A percentile compares a stretch with the other conserved stretches of the same genome.
Conservation (phyloP, 129 eudicot genomes). For the Tagetes erecta region DNA sequence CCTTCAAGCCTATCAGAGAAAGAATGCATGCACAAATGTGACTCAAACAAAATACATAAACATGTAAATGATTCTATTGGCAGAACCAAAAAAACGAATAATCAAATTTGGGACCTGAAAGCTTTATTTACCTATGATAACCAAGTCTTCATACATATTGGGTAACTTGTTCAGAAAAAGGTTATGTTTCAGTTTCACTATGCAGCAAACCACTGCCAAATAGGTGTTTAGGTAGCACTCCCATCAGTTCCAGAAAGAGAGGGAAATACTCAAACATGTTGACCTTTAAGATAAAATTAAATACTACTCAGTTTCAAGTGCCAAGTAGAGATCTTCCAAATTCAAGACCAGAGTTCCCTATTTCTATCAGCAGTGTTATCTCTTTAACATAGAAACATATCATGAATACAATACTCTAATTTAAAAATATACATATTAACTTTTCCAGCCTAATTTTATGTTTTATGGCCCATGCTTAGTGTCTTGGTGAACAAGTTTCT, state of each 20-base stretch:
- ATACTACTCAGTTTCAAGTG: background rate
- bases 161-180: background rate
- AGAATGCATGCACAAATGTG: conserved; percentile 1
- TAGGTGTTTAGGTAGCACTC: background rate
- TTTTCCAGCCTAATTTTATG: background rate
- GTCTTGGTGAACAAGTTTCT: too few relatives aligned
- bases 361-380: background rate
- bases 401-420: background rate
- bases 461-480: too few relatives aligned
- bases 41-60: conserved; percentile 13
- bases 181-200: background rate
- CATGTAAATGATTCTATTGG: background rate
- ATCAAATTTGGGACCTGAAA: conserved; percentile 26
- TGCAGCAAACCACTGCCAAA: background rate
- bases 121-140: conserved; percentile 7
- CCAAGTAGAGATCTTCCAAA: background rate
- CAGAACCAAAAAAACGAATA: conserved; percentile 4
- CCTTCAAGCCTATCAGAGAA: conserved; percentile 15
- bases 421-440: background rate
- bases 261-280: background rate
- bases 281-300: background rate
- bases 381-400: conserved; percentile 4
- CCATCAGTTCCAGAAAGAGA: conserved; percentile 5
- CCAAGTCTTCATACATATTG: background rate
- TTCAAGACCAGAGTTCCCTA: background rate